Evolutionary conservation across 2,329 filamentous ascomycete genomes (phyloP), one percentile per base, ranked within the genome.

Genomic region (Fusarium verrucosum): DNA sequence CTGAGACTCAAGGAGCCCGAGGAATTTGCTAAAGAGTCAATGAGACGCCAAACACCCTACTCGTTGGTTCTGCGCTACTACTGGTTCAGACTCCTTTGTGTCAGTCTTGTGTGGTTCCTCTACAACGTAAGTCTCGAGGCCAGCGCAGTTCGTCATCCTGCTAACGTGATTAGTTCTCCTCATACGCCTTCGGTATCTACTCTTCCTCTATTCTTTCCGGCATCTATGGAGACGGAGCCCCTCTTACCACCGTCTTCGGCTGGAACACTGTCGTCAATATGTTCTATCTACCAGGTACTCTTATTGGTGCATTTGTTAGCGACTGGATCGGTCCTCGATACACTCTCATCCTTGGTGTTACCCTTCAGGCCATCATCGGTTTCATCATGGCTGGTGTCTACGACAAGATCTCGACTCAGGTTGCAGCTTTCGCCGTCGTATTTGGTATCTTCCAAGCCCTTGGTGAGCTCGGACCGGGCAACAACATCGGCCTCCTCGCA

Each of bases 371-470:
- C 4, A 73, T 92, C 9, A 85, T 97, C 7, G 94, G 94, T 3
- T 97, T 94, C 77, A 89, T 94, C 78, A 96, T 97, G 92, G 89
- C 92, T 0, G 92, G 89, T 10, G 87, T 87, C 65, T 97, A 96
- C 77, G 77, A 79, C 7, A 83, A 83, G 49, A 84, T 97, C n/a
- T 87, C 87, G 0, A 83, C 87, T 47, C 58, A 77, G 23, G 72
- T 79, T 10, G 78, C 75, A 5, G 76, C 62, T 8, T 78, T 79
- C 25, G 75, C 75, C 13, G 74, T 78, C 10, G 71, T 79, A 1
- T 78, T 76, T 8, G 77, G 76, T 7, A 75, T 79, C 26, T 79
- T 79, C 62, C 69, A 75, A 35, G 70, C 76, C 1, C 73, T 78
- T 4, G 77, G 77, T 42, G 77, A 79, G 75, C 78, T 96, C 36